Evolutionary conservation across 2,329 filamentous ascomycete species (phyloP).

Genomic region (Penicillium sp.): DNA sequence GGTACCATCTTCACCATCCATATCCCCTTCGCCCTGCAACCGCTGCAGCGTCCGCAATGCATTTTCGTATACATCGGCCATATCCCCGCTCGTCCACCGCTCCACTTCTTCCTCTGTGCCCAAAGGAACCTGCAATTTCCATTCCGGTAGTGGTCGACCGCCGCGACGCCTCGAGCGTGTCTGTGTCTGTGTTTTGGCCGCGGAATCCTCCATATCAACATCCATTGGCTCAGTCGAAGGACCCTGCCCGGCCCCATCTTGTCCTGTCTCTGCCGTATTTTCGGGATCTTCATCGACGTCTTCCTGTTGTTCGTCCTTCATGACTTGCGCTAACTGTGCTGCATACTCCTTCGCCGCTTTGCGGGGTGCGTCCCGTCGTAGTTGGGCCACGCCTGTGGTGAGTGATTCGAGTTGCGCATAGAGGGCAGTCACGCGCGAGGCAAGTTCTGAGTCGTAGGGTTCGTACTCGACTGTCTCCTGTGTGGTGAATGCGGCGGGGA

Average conservation of each 20-base stretch:
- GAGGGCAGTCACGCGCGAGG: conserved; percentile 47
- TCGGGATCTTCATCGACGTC: conserved; percentile 49
- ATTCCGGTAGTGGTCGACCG: conserved; percentile 22
- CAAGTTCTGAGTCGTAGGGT: conserved; percentile 49
- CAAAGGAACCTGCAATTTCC: conserved; percentile 38
- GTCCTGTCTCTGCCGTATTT: conserved; percentile 15
- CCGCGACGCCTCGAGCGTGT: neutral
- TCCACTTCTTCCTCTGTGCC: conserved; percentile 39
- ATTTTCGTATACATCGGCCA: conserved; percentile 47
- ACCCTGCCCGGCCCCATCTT: neutral
- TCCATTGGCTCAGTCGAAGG: conserved; percentile 27
- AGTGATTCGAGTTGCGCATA: conserved; percentile 54
- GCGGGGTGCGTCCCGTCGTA: conserved; percentile 50
- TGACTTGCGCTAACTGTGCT: conserved; percentile 36
- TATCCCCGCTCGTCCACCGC: conserved; percentile 47
- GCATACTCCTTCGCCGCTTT: conserved; percentile 46
- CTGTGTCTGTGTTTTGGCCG: neutral
- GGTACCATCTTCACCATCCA: conserved; percentile 23
- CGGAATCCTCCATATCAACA: conserved; percentile 43
- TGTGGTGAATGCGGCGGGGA: conserved; percentile 38
- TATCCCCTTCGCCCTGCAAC: conserved; percentile 41
- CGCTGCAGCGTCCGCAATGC: conserved; percentile 43
- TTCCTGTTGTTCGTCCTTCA: conserved; percentile 46
- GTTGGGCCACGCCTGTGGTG: conserved; percentile 51
- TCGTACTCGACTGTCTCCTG: conserved; percentile 54